Percentiles rank a stretch among this genome's conserved stretches.
Conservation (phyloP, 2,329 filamentous ascomycete species). For the Neophaeococcomyces aloes region DNA sequence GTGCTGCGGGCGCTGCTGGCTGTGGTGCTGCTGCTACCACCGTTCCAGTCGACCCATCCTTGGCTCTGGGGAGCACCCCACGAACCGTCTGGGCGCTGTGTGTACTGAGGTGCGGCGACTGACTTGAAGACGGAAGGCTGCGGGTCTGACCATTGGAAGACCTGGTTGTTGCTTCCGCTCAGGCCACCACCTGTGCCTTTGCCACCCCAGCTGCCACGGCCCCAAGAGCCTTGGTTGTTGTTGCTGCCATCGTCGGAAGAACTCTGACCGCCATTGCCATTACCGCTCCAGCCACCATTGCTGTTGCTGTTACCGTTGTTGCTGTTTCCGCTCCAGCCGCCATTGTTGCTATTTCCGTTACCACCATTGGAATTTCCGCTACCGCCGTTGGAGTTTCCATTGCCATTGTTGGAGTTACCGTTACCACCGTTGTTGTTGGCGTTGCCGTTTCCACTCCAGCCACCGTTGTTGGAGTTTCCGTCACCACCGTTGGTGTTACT, state of each 20-base stretch:
- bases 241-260: constrained; percentile 16
- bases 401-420: constrained; percentile 6
- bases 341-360: not conserved
- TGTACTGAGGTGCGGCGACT: constrained; percentile 2
- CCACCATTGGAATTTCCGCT: too few relatives aligned
- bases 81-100: not conserved
- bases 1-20: constrained; percentile 14
- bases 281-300: constrained; percentile 14
- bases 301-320: constrained; percentile 14
- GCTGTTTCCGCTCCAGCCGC: constrained; percentile 15
- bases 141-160: constrained; percentile 1
- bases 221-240: constrained; percentile 13
- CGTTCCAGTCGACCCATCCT: not conserved
- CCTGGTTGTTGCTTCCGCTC: constrained; percentile 1
- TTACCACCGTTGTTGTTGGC: constrained; percentile 7
- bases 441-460: too few relatives aligned
- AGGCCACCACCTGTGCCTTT: constrained; percentile 3
- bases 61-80: constrained; percentile 1
- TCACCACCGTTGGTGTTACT: constrained; percentile 18
- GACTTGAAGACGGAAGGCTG: not conserved
- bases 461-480: constrained; percentile 2
- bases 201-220: constrained; percentile 17
- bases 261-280: constrained; percentile 11
- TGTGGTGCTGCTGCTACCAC: not conserved
- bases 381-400: constrained; percentile 1